Evolutionary conservation across 192 early-diverging fungal genomes (phyloP), one percentile per base, ranked within the genome.

Genomic region (Podila epigama): DNA sequence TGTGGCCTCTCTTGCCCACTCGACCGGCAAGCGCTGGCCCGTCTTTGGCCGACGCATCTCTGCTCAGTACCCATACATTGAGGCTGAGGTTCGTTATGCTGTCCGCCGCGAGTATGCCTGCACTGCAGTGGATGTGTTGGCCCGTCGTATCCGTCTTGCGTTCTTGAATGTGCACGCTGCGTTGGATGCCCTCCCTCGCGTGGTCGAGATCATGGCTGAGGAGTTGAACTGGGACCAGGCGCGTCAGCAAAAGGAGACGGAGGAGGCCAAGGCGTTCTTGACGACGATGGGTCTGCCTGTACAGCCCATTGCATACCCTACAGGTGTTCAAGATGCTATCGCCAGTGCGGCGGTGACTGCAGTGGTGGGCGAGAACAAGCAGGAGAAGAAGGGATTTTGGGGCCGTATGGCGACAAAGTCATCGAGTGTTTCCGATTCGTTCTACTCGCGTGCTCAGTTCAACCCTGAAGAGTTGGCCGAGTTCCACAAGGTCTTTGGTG

Each of bases 111-210:
- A 98, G 82, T 97, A 95, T 79, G 97, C 97, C 13, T 89, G 91
- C 70, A 97, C 95, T 27, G 92, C 87, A 9, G 96, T 97, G 40
- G 97, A 98, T 85, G 95, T 98, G 8, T 82, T 98, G 63, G 96
- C 90, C 10, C 91, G 97, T 34, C 93, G 97, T 51, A 89, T 90
- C 48, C 91, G 97, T 10, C 84, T 98, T 33, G 94, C 95, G 3
- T 97, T 97, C 88, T 87, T 98, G 42, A 94, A 97, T 79, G 93
- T 94, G 22, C 92, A 93, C 70, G 96, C 96, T 12, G 92, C 95
- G 29, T 84, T 90, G 58, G 94, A 97, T 58, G 84, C 93, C 4
- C 82, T 98, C 20, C 96, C 96, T 9, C 82, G 84, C 35, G 90
- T 98, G 11, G 88, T 97, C 41, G 93, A 94, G 59, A 96, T 98